These are phyloP conservation scores for Dryadomyces quercus-mongolicae DNA, from an alignment of 2,329 filamentous ascomycete genomes.

Conservation along the genomic window DNA sequence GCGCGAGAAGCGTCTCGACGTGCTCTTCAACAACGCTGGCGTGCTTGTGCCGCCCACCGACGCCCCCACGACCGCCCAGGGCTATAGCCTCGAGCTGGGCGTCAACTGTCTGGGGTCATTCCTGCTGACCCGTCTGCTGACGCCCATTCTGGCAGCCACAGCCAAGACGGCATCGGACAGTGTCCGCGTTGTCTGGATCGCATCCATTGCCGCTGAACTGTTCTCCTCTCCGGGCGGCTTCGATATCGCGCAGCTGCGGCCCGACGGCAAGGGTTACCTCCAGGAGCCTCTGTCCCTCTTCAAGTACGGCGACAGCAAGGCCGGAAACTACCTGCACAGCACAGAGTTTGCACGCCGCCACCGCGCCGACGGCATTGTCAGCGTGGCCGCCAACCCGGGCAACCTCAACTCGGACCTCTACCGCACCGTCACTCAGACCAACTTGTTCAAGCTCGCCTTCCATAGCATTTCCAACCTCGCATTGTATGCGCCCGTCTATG, in stretches of 20 bases:
- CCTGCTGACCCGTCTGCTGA: conserved; percentile 14
- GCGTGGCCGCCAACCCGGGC: conserved; percentile 24
- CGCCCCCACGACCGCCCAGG: conserved; percentile 16
- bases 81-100: conserved; percentile 14
- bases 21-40: conserved; percentile 26
- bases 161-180: conserved; percentile 3
- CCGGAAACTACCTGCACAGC: conserved; percentile 11
- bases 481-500: conserved; percentile 19
- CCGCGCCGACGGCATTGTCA: conserved; percentile 6
- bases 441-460: neutral
- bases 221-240: conserved; percentile 8
- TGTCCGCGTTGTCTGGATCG: conserved; percentile 14
- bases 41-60: conserved; percentile 19
- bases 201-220: conserved; percentile 10
- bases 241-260: conserved; percentile 1
- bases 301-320: conserved; percentile 9
- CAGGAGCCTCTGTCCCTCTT: neutral
- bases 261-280: too few relatives aligned
- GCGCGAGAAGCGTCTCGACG: conserved; percentile 20
- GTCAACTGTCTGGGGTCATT: conserved; percentile 15
- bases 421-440: conserved; percentile 12
- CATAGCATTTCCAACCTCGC: neutral
- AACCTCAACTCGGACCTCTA: conserved; percentile 25
- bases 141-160: conserved; percentile 11
- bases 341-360: conserved; percentile 11